A percentile compares a stretch with the other conserved stretches of the same genome.
These are phyloP conservation scores for Cyberlindnera nakhonratchasimensis DNA, from an alignment of 805 yeast genomes.

Conservation along the genomic window DNA sequence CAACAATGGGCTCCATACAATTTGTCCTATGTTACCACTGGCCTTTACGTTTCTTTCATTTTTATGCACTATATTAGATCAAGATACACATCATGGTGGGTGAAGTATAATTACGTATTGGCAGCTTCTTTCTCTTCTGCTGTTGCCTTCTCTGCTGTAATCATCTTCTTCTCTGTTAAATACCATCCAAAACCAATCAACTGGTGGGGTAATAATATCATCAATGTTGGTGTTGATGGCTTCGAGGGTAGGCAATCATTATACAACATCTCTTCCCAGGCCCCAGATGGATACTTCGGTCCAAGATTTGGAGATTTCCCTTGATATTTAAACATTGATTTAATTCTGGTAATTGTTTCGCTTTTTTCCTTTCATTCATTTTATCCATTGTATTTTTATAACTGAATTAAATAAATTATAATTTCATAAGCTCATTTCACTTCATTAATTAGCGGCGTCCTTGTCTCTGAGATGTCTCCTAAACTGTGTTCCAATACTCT, in stretches of 20 bases:
- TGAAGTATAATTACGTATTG: conserved; percentile 44
- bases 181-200: conserved; percentile 38
- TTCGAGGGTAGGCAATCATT: conserved; percentile 15
- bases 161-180: conserved; percentile 48
- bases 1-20: conserved; percentile 48
- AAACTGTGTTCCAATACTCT: conserved; percentile 16
- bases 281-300: conserved; percentile 11
- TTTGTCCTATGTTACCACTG: conserved; percentile 34
- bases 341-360: not conserved
- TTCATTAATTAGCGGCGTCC: not conserved
- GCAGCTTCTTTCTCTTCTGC: conserved; percentile 57
- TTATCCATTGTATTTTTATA: no score
- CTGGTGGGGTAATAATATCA: conserved; percentile 62
- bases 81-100: conserved; percentile 51
- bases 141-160: conserved; percentile 49
- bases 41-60: conserved; percentile 31
- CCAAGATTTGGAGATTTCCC: conserved; percentile 11
- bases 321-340: not conserved
- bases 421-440: not conserved
- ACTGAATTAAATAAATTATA: no score
- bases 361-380: no score
- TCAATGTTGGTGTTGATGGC: conserved; percentile 16
- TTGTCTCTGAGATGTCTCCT: conserved; percentile 3
- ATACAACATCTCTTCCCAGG: conserved; percentile 2
- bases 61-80: conserved; percentile 41